Evolutionary conservation across 2,329 filamentous ascomycete species (phyloP).

Genomic region (Ceratocystiopsis minuta): DNA sequence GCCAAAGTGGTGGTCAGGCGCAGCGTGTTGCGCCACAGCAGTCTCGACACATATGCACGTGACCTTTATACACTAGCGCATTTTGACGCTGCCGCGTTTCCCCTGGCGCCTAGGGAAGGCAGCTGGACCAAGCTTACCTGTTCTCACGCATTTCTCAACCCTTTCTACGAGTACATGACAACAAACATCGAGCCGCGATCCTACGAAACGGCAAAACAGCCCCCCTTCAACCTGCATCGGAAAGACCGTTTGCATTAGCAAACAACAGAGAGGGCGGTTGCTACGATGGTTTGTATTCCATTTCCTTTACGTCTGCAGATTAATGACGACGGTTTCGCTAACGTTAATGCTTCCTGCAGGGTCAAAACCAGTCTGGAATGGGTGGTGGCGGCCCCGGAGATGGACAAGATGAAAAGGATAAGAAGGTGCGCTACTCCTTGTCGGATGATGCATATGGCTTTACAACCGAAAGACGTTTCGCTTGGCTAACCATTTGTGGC

Average conservation of each 20-base stretch:
- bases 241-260: too few relatives aligned
- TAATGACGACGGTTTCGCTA: neutral
- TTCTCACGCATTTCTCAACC: neutral
- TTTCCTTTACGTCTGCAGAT: too few relatives aligned
- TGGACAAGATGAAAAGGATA: constrained; percentile 72
- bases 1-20: too few relatives aligned
- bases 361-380: constrained; percentile 76
- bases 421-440: constrained; percentile 49
- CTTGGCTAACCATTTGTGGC: too few relatives aligned
- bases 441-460: neutral
- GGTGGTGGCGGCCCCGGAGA: constrained; percentile 51
- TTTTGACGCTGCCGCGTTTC: constrained; percentile 25
- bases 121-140: neutral
- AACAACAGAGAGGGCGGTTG: too few relatives aligned
- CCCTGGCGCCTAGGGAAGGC: constrained; percentile 22
- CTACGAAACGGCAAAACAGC: too few relatives aligned
- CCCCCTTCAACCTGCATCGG: too few relatives aligned
- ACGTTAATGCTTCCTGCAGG: constrained; percentile 28
- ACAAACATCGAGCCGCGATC: neutral
- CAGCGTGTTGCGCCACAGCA: too few relatives aligned
- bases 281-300: neutral
- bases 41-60: neutral
- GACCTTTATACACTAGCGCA: constrained; percentile 1
- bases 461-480: too few relatives aligned
- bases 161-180: neutral